Evolutionary conservation across 352 stramenopile genomes (phyloP), one percentile per base, ranked within the genome.

Genomic region (Phytophthora tentaculata): DNA sequence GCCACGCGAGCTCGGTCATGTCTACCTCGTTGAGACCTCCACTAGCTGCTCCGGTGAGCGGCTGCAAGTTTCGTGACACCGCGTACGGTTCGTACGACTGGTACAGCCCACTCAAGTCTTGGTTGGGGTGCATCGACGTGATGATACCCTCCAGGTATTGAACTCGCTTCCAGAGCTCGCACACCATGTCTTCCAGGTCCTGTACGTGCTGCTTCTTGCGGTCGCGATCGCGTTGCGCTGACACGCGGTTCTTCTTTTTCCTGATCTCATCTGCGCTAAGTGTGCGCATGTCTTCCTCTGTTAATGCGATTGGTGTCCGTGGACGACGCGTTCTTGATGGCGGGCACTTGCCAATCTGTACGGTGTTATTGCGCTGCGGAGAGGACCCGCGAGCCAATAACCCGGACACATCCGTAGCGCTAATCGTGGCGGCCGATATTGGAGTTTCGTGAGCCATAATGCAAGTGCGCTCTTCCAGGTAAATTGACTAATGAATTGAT

Each of bases 211-310:
- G 79, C 48, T 89, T 83, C 22, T 82, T 83, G 8, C 83, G 81
- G 50, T 89, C 80, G 12, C 83, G 80, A 16, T 83, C 80, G 2
- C 83, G 73, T 4, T 83, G 76, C 10, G 81, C 81, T 1, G 84
- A 84, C 52, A 92, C 77, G 14, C 81, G 81, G 76, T 88, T 92
- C 69, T 90, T 90, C 43, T 87, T 77, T 50, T 84, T 84, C 32
- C 83, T 75, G 29, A 90, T 69, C 47, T 92, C 78, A 26, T 79
- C 71, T 2, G 77, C 69, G 48, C 71, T 77, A 8, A 92, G 64
- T 16, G 64, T 73, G 45, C 53, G 61, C n/a, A 64, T 73, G 0
- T 80, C 71, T 51, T 83, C 73, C 50, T 87, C 80, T 0, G 83
- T 79, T 8, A 92, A 82, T 14, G 80, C 78, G 2, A 85, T 79